phyloP scores from a whole-genome alignment of 768 basidiomycete genomes.

The Panaeolus cyanescens region DNA sequence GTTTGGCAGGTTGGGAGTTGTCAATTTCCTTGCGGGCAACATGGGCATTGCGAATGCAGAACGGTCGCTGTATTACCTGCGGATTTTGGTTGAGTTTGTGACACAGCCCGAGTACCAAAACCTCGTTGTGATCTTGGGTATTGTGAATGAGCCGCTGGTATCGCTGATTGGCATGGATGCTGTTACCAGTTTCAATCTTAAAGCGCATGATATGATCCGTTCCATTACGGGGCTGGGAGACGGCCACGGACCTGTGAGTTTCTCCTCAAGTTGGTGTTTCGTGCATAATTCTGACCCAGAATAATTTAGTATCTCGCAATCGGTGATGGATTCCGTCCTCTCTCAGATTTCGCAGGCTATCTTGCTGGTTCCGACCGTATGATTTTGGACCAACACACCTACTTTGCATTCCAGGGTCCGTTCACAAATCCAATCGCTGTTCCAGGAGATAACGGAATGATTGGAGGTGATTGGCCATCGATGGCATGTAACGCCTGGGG shows the following conservation, averaged over 20 bases:
- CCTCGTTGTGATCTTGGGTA: constrained; percentile 63
- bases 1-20: constrained; percentile 35
- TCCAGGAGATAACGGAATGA: constrained; percentile 27
- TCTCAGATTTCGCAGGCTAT: constrained; percentile 46
- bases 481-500: constrained; percentile 65
- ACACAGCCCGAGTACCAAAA: constrained; percentile 54
- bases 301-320: constrained; percentile 48
- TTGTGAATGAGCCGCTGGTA: constrained; percentile 60
- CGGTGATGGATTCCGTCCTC: constrained; percentile 47
- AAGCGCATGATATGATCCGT: constrained; percentile 62
- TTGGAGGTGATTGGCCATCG: constrained; percentile 48
- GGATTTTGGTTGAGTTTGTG: constrained; percentile 79
- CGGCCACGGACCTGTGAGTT: constrained; percentile 55
- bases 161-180: constrained; percentile 52
- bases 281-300: neutral
- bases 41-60: constrained; percentile 91
- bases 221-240: constrained; percentile 72
- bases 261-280: neutral
- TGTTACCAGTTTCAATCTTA: constrained; percentile 60
- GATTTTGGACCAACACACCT: constrained; percentile 70
- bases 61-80: constrained; percentile 74
- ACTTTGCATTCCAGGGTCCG: constrained; percentile 58
- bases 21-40: constrained; percentile 67
- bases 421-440: constrained; percentile 33
- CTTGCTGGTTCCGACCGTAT: constrained; percentile 60